phyloP scores from a whole-genome alignment of 805 yeast genomes.

The Candida cerambycidarum region DNA sequence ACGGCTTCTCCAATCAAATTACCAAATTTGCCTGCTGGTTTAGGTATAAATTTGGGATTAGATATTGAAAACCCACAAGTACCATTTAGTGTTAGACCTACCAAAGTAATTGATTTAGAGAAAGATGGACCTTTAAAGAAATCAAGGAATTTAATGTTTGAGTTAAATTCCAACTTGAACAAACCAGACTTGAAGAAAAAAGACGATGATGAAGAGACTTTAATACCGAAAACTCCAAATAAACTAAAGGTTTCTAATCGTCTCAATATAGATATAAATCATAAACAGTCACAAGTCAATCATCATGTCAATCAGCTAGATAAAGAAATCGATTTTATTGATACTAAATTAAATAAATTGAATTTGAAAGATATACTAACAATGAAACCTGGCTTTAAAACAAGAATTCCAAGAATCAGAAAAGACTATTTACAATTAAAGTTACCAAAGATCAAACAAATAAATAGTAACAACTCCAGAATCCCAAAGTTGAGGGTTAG shows the following conservation, averaged over 20 bases:
- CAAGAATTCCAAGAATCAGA: constrained; percentile 26
- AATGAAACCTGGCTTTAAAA: constrained; percentile 10
- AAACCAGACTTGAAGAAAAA: background rate
- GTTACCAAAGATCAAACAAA: constrained; percentile 27
- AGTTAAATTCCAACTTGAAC: too few species aligned
- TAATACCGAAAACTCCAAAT: constrained; percentile 16
- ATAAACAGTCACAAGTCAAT: background rate
- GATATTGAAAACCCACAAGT: constrained; percentile 25
- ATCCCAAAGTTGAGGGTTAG: constrained; percentile 25
- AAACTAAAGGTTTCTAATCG: background rate
- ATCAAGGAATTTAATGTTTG: constrained; percentile 9
- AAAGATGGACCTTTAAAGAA: constrained; percentile 6
- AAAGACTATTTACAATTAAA: constrained; percentile 20
- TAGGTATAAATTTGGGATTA: constrained; percentile 33
- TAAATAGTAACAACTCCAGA: constrained; percentile 9
- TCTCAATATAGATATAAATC: background rate
- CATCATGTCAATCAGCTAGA: background rate
- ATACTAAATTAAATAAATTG: background rate
- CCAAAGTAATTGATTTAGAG: constrained; percentile 26
- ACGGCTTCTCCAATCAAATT: constrained; percentile 8
- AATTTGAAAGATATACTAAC: constrained; percentile 10
- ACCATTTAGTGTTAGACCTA: constrained; percentile 34
- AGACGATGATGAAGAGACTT: constrained; percentile 17
- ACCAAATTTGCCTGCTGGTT: constrained; percentile 17
- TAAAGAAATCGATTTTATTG: constrained; percentile 1